These are phyloP conservation scores for Cytospora leucostoma DNA, from an alignment of 2,329 filamentous ascomycete species.

Conservation along the genomic window DNA sequence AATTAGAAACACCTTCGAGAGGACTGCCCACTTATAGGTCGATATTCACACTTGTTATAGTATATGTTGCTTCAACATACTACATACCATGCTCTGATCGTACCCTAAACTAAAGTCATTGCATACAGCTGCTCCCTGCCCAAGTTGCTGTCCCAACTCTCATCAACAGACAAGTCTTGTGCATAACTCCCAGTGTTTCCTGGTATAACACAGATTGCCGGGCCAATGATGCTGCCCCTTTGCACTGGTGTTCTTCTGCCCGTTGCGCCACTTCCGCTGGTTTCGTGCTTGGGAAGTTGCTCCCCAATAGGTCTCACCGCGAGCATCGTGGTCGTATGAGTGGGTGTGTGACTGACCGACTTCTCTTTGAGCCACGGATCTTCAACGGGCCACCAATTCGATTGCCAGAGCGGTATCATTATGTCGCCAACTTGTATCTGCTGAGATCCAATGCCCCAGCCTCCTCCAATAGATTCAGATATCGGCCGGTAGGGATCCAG, in stretches of 20 bases:
- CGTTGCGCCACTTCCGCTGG: neutral
- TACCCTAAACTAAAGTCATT: neutral
- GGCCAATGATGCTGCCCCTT: neutral
- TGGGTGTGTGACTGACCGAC: neutral
- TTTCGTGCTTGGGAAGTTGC: neutral
- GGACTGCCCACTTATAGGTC: no score
- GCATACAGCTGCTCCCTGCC: neutral
- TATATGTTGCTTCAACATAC: no score
- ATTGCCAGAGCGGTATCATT: constrained; percentile 3
- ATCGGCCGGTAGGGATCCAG: neutral
- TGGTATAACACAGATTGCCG: neutral
- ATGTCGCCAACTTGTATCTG: neutral
- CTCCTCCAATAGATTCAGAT: neutral
- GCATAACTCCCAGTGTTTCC: neutral
- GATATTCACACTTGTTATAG: no score
- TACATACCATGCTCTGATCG: no score
- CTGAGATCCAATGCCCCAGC: constrained; percentile 1
- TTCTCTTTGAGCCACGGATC: neutral
- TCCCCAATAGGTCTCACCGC: neutral
- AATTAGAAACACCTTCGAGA: no score
- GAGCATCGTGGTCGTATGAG: neutral
- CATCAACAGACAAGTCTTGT: neutral
- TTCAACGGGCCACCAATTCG: neutral
- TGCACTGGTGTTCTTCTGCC: neutral
- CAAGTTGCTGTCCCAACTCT: neutral